Base-by-base conservation (phyloP, 2,329 filamentous ascomycete genomes). In the Aspergillus arachidicola region DNA sequence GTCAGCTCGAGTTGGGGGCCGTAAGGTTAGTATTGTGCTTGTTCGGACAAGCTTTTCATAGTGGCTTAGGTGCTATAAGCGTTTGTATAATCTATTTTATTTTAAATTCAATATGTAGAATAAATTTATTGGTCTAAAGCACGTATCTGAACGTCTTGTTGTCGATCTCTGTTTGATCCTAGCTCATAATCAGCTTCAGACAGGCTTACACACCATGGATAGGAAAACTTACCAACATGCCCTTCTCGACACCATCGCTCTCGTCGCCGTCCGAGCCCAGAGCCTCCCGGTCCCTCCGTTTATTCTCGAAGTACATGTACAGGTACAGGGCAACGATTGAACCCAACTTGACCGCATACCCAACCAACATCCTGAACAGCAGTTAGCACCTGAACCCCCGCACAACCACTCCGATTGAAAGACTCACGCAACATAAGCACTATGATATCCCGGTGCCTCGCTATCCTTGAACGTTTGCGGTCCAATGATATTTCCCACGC, bases 291-390 rank as follows among this genome's bases (percentile, higher is more conserved):
- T 88, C 85, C 28, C 86, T 75, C 63, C 80, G 81, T 72, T 84
- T 85, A 71, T 87, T 88, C 16, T 79, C 79, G 2, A 75, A 70
- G 68, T 77, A 85, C 85, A 87, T 87, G 66, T 86, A 87, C 1
- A 83, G 64, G 64, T 85, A 87, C 2, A 88, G 69, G 0, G 84
- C 75, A 0, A 83, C 68, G 0, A 87, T 83, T 64, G 81, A 78
- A 2, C 76, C 59, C 0, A 86, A 73, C 72, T 87, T 87, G 11
- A 86, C 77, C 3, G 77, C 75, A 65, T 87, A 87, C 0, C 85
- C 85, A 48, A 85, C 79, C 26, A 87, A 74, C 79, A 87, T 87
- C n/a, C 83, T 84, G 12, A 9, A 5, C 26, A 11, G 6, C 32
- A 0, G 3, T 53, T 43, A 43, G n/a, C 2, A 60, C 2, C 10